Conservation (phyloP, 2,329 filamentous ascomycete genomes). For the Macrophomina pseudophaseolina region DNA sequence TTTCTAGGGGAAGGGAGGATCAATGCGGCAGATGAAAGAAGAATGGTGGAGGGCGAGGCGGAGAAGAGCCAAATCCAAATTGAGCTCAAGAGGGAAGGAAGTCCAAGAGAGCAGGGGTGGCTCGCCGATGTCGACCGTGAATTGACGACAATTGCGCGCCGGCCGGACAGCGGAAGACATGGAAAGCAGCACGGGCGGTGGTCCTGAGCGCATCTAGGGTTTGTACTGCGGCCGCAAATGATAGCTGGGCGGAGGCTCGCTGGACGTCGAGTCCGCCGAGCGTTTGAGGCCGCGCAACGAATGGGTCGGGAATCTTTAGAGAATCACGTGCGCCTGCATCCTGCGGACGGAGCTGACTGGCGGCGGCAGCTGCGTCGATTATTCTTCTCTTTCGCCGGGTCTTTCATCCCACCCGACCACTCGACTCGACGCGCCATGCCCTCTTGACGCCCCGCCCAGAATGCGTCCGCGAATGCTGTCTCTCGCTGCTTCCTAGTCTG, state of each 20-base stretch:
- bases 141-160: constrained; percentile 21
- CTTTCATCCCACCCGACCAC: not conserved
- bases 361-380: not conserved
- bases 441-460: constrained; percentile 19
- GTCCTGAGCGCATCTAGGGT: not conserved
- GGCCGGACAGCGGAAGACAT: constrained; percentile 19
- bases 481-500: constrained; percentile 31
- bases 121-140: constrained; percentile 13
- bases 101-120: constrained; percentile 24
- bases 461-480: constrained; percentile 24
- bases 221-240: not conserved
- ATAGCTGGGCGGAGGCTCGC: not conserved
- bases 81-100: constrained; percentile 26
- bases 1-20: not conserved
- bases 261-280: constrained; percentile 3
- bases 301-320: constrained; percentile 2
- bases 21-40: constrained; percentile 16
- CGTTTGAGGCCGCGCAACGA: constrained; percentile 18
- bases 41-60: not conserved
- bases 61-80: constrained; percentile 2
- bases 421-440: constrained; percentile 16
- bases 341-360: not conserved
- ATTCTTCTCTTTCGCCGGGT: not conserved
- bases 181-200: not conserved
- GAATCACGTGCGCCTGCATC: constrained; percentile 11